Conservation (phyloP, 2,329 filamentous ascomycete genomes). For the Colletotrichum filicis region DNA sequence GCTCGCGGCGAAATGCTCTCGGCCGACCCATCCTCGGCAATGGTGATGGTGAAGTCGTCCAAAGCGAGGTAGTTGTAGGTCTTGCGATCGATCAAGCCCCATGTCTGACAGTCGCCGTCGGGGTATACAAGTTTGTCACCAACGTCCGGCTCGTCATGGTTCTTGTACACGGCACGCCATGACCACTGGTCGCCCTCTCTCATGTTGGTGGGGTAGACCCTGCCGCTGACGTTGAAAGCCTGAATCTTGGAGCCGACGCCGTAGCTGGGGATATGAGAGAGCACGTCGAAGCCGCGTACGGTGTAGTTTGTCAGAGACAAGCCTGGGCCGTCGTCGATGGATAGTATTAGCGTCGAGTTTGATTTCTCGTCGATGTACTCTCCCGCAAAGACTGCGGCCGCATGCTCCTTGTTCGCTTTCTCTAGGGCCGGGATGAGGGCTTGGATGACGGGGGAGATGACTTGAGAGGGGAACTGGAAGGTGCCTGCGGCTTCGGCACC, state of each 20-base stretch:
- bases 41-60: conserved; percentile 43
- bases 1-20: conserved; percentile 19
- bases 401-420: conserved; percentile 52
- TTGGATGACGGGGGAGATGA: conserved; percentile 44
- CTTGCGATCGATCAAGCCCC: conserved; percentile 45
- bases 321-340: conserved; percentile 51
- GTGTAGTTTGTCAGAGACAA: conserved; percentile 51
- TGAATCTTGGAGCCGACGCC: conserved; percentile 3
- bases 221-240: conserved; percentile 16
- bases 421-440: conserved; percentile 55
- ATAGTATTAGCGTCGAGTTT: conserved; percentile 54
- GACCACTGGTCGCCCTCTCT: conserved; percentile 35
- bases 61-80: conserved; percentile 46
- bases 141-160: conserved; percentile 29
- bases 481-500: conserved; percentile 41
- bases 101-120: conserved; percentile 45
- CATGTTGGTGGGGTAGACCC: conserved; percentile 26
- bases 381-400: conserved; percentile 46
- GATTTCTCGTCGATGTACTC: conserved; percentile 49
- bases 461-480: conserved; percentile 32
- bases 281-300: conserved; percentile 54
- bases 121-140: conserved; percentile 42
- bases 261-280: conserved; percentile 47
- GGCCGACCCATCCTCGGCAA: not conserved
- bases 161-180: conserved; percentile 48